phyloP scores from a whole-genome alignment of 345 rosid species.

The Fremontodendron californicum region DNA sequence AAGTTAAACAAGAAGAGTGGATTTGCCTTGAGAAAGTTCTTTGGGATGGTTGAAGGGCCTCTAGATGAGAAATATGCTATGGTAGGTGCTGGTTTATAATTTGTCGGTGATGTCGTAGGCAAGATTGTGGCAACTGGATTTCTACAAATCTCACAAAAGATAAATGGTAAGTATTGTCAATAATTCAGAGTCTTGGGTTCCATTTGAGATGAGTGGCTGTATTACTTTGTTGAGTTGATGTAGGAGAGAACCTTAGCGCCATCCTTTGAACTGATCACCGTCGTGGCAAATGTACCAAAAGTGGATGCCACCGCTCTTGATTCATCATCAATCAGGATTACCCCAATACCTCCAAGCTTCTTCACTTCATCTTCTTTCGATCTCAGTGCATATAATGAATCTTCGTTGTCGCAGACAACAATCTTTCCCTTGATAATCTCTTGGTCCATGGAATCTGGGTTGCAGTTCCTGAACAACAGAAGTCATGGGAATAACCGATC shows the following conservation, averaged over 20 bases:
- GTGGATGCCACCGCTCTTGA: constrained; percentile 38
- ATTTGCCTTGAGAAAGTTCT: constrained; percentile 72
- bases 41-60: constrained; percentile 63
- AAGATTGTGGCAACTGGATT: constrained; percentile 70
- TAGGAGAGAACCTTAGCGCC: constrained; percentile 46
- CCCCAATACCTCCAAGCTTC: constrained; percentile 54
- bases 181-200: not conserved
- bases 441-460: constrained; percentile 36
- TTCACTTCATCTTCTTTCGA: constrained; percentile 37
- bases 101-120: constrained; percentile 40
- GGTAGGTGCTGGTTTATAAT: constrained; percentile 64
- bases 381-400: constrained; percentile 15
- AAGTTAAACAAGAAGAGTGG: not conserved
- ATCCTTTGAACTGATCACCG: constrained; percentile 50
- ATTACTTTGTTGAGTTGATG: constrained; percentile 67
- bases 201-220: not conserved
- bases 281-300: constrained; percentile 46
- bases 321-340: constrained; percentile 45
- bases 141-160: constrained; percentile 22
- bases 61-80: constrained; percentile 70
- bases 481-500: not conserved
- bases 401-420: constrained; percentile 51
- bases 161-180: not conserved
- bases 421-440: constrained; percentile 56
- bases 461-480: constrained; percentile 46